Evolutionary conservation across 2,329 filamentous ascomycete species (phyloP), one percentile per base, ranked within the genome.

Genomic region (Basipetospora chlamydospora): DNA sequence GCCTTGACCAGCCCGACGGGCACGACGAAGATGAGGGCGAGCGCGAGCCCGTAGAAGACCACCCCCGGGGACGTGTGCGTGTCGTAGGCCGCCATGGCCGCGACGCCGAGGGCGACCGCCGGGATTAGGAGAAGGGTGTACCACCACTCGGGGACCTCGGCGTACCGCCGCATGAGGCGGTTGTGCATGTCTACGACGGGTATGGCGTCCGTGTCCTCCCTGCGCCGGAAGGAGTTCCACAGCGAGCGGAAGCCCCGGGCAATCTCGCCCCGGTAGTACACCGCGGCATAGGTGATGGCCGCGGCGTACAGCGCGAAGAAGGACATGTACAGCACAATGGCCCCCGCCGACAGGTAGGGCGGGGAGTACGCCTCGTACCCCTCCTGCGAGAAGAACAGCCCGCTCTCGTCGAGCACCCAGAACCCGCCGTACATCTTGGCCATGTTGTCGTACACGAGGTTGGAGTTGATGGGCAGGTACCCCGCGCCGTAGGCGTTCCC

Each of bases 261-360:
- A 26, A 72, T 64, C 43, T 71, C 66, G 35, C 61, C 58, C 4
- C 66, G 59, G 45, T 73, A 64, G 48, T 70, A 71, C 2, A 73
- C 55, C 13, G 52, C 46, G 17, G 64, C 61, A 38, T 71, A 68
- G 4, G 62, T 63, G 12, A 73, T 49, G 0, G 61, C 64, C 13
- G 67, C 63, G 0, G 67, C 58, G 43, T 71, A 71, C 21, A 69
- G 62, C 35, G 60, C 65, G 39, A 73, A 73, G 53, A 69, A 71
- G 48, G 64, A 67, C 42, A 66, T 55, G 53, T 71, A 73, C n/a
- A 65, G 55, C 21, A 58, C 53, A n/a, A 67, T 48, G 38, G 65
- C 66, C 12, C 58, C 64, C 10, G 68, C 64, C 1, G 61, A 52
- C 18, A 73, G 48, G 43, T 64, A 73, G 0, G 66, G 64, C 0